Evolutionary conservation across 2,329 filamentous ascomycete genomes (phyloP), one percentile per base, ranked within the genome.

Genomic region (Penicillium glabrum): DNA sequence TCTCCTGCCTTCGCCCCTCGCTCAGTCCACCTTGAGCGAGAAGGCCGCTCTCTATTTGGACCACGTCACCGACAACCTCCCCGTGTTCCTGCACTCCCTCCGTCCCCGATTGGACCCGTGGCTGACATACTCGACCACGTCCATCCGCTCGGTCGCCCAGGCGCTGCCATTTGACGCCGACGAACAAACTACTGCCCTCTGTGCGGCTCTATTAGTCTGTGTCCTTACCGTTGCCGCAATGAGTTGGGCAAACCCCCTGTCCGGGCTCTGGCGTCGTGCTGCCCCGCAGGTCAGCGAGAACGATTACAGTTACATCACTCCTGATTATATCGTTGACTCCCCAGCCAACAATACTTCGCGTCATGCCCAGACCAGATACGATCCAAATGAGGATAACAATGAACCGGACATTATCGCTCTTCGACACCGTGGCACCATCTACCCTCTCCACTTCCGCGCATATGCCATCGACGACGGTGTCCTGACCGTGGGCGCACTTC

Each of bases 401-500:
- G 71, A 69, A 26, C 79, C 79, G 1, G 79, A 81, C 65, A 70
- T 75, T 35, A 69, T 81, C 45, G 64, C 75, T 29, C 69, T 80
- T 39, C 74, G 72, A 53, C 75, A 80, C 61, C 76, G 73, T 51
- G 71, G 71, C 50, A 70, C 69, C 35, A 72, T 71, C 27, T 77
- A 79, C 61, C 71, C 74, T 13, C 66, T 80, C 33, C 72, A 75
- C 48, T 80, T 80, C 63, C 73, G 72, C 5, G 71, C 79, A 23
- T 81, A 77, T 61, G 73, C 78, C 9, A 80, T 81, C 65, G 75
- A 75, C 53, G 79, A 81, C 58, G 77, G 76, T 9, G 63, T 64
- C 16, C 64, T 80, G 46, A 77, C 69, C 26, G 71, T 81, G 31
- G 72, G 75, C 27, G 69, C 77, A 19, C 60, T 81, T 41, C 68